Evolutionary conservation across 345 rosid species (phyloP).

Genomic region (Eucalyptus regnans): DNA sequence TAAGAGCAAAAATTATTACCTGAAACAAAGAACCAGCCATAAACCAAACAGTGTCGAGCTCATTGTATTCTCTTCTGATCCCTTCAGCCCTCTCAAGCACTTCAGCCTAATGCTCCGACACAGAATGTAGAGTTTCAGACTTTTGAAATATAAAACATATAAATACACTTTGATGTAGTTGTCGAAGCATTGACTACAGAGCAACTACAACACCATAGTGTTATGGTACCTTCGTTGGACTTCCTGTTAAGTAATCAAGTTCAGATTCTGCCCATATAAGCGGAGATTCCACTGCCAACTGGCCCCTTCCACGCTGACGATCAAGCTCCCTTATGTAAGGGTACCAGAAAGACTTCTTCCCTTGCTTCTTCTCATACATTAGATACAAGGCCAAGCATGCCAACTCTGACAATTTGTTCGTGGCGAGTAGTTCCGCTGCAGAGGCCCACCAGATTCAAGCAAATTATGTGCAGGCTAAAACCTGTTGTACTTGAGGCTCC

Average conservation of each 20-base stretch:
- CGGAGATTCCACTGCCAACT: slow-evolving; percentile 89
- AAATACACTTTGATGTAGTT: not conserved
- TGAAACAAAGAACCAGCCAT: slow-evolving; percentile 99
- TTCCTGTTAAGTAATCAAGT: slow-evolving; percentile 79
- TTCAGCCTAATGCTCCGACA: slow-evolving; percentile 49
- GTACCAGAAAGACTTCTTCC: slow-evolving; percentile 86
- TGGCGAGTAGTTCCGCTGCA: slow-evolving; percentile 80
- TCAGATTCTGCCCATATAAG: slow-evolving; percentile 88
- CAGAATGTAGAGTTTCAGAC: slow-evolving; percentile 1
- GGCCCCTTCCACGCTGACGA: slow-evolving; percentile 96
- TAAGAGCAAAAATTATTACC: slow-evolving; percentile 22
- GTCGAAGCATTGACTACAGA: not conserved
- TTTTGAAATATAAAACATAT: not conserved
- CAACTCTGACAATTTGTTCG: slow-evolving; percentile 84
- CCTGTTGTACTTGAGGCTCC: not conserved
- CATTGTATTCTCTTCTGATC: slow-evolving; percentile 83
- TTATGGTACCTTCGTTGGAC: slow-evolving; percentile 71
- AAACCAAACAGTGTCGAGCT: slow-evolving; percentile 98
- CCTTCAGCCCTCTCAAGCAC: slow-evolving; percentile 84
- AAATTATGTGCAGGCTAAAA: not conserved
- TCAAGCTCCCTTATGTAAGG: slow-evolving; percentile 95
- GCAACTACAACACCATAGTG: not conserved
- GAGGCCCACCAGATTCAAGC: not conserved
- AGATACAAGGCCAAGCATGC: slow-evolving; percentile 91
- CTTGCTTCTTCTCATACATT: slow-evolving; percentile 99